Evolutionary conservation across 75 land plant genomes (phyloP).

Genomic region (Cryptomeria japonica): DNA sequence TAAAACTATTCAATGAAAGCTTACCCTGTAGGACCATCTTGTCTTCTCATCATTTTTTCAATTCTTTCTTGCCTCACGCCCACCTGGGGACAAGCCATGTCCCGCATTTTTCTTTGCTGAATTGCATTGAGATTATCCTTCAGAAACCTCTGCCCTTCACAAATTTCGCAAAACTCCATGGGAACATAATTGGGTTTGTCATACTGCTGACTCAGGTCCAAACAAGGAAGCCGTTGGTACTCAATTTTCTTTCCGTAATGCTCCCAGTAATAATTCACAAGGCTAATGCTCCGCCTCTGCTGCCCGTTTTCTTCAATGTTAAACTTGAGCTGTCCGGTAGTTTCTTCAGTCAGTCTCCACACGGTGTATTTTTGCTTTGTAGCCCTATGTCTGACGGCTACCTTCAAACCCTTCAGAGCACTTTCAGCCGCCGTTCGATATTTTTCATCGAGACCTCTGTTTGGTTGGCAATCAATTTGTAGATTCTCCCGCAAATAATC

Average conservation of each 20-base stretch:
- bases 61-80: constrained; percentile 21
- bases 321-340: constrained; percentile 27
- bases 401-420: constrained; percentile 34
- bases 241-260: constrained; percentile 32
- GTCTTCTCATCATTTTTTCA: constrained; percentile 19
- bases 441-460: background rate
- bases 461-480: constrained; percentile 6
- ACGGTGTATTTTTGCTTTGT: constrained; percentile 50
- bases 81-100: constrained; percentile 11
- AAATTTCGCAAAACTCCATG: constrained; percentile 58
- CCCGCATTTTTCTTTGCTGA: background rate
- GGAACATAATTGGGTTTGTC: constrained; percentile 45
- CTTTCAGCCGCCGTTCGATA: constrained; percentile 16
- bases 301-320: constrained; percentile 17
- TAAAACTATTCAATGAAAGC: background rate
- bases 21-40: constrained; percentile 48
- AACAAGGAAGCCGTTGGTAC: constrained; percentile 37
- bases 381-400: constrained; percentile 39
- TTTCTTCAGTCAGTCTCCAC: constrained; percentile 24
- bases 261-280: constrained; percentile 39
- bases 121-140: constrained; percentile 21
- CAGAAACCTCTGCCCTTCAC: constrained; percentile 33
- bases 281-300: background rate
- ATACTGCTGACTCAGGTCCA: constrained; percentile 16
- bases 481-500: constrained; percentile 31